Percentiles rank a stretch among this genome's conserved stretches.
Evolutionary conservation across 73 alveolate genomes (phyloP).

Genomic region (Durusdinium trenchii): DNA sequence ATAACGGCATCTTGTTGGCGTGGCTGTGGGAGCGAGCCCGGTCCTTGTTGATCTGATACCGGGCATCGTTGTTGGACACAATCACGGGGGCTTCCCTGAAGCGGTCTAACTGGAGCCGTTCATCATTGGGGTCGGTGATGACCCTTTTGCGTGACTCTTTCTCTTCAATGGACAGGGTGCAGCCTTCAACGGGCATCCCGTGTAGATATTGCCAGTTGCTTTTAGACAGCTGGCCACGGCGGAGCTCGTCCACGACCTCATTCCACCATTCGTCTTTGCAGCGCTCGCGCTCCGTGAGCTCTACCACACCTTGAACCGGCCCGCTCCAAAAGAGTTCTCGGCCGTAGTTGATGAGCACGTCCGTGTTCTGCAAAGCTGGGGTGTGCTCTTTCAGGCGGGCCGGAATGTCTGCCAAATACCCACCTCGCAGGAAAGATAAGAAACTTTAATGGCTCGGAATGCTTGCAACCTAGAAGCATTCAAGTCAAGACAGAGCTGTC

Average conservation of each 20-base stretch:
- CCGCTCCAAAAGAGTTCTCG: conserved; percentile 26
- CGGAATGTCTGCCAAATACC: conserved; percentile 19
- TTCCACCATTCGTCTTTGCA: conserved; percentile 79
- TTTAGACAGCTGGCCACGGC: background rate
- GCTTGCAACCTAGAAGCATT: too few relatives aligned
- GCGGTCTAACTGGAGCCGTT: conserved; percentile 23
- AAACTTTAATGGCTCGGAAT: too few relatives aligned
- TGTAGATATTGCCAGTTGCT: conserved; percentile 8
- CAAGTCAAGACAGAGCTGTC: too few relatives aligned
- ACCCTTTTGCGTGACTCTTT: conserved; percentile 13
- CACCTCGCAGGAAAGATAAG: too few relatives aligned
- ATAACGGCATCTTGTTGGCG: background rate
- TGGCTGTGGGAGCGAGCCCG: background rate
- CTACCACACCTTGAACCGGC: conserved; percentile 44
- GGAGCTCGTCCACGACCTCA: conserved; percentile 46
- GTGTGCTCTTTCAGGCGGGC: background rate
- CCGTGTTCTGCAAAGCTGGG: background rate
- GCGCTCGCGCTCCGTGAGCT: conserved; percentile 38
- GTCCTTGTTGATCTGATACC: conserved; percentile 71
- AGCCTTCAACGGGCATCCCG: conserved; percentile 43
- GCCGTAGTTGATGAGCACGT: background rate
- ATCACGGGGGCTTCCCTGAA: conserved; percentile 50
- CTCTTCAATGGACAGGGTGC: conserved; percentile 40
- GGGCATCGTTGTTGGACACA: conserved; percentile 65
- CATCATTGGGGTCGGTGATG: background rate